These are phyloP conservation scores for Colletotrichum sp. DNA, from an alignment of 2,329 filamentous ascomycete species.

Conservation along the genomic window DNA sequence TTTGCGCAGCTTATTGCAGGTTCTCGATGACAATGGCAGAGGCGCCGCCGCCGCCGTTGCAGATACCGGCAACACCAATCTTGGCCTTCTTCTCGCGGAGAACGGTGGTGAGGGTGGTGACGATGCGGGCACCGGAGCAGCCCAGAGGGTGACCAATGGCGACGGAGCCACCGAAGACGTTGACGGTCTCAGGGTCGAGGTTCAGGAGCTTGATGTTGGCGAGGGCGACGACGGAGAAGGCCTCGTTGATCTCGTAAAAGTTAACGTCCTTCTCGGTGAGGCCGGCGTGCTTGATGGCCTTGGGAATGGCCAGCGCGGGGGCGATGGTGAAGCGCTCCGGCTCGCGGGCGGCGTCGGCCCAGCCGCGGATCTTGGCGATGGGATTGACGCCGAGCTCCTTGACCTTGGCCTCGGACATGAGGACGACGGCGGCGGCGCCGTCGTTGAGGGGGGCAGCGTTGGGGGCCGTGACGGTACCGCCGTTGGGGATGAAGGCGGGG, in stretches of 20 bases:
- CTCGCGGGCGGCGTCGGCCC: slow-evolving; percentile 91
- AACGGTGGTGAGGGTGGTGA: slow-evolving; percentile 88
- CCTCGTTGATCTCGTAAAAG: slow-evolving; percentile 99
- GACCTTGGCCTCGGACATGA: slow-evolving; percentile 92
- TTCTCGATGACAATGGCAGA: slow-evolving; percentile 91
- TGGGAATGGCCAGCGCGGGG: slow-evolving; percentile 92
- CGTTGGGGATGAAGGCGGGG: slow-evolving; percentile 78
- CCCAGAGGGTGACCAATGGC: slow-evolving; percentile 95
- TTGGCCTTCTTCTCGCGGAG: slow-evolving; percentile 90
- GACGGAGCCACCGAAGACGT: slow-evolving; percentile 93
- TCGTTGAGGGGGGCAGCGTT: slow-evolving; percentile 98
- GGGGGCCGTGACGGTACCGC: slow-evolving; percentile 91
- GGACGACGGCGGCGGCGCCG: slow-evolving; percentile 88
- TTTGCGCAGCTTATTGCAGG: slow-evolving; percentile 51
- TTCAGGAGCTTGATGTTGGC: slow-evolving; percentile 94
- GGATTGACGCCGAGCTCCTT: slow-evolving; percentile 92
- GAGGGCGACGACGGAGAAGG: slow-evolving; percentile 94
- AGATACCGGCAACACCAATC: slow-evolving; percentile 93
- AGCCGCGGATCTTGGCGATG: slow-evolving; percentile 94
- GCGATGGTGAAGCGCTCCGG: slow-evolving; percentile 96
- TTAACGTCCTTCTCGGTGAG: slow-evolving; percentile 80
- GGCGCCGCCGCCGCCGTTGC: slow-evolving; percentile 96
- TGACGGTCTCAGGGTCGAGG: slow-evolving; percentile 84
- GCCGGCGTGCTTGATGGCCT: slow-evolving; percentile 94
- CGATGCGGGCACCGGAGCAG: slow-evolving; percentile 90